Base-by-base conservation (phyloP, 345 rosid genomes). In the Gossypium raimondii region DNA sequence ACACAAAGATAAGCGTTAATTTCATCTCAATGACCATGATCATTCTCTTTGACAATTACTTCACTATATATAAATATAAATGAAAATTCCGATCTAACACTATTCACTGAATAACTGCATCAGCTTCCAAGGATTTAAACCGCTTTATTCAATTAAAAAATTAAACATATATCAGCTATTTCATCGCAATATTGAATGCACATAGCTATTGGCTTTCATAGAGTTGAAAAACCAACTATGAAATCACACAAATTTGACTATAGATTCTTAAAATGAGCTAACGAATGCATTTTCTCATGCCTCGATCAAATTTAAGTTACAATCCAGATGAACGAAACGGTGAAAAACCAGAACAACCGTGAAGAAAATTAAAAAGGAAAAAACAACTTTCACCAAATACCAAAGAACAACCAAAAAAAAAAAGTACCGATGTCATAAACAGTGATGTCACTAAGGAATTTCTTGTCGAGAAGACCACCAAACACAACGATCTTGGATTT, bases 381-480 rank as follows among this genome's bases (percentile, higher is more conserved):
- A 56, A 20, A 52, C 69, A 53, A n/a, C 64, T 48, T 29, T 45
- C 45, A n/a, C 9, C 11, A 14, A 51, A 52, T 17, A 53, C 9
- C 12, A n/a, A 25, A 72, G 38, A 63, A 22, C 20, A 25, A 61
- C 10, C 51, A 38, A 58, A 41, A 64, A 43, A 44, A 2, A 38
- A 29, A 75, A 56, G n/a, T 88, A 95, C 99, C 98, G 14, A 81
- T 83, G 80, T 93, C 98, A 75, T 88, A 93, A 38, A 95, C 97
- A 59, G 78, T 73, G 64, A 89, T 78, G 80, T 93, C 97, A 71
- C 79, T 82, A 59, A 91, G 90, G 75, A 95, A 95, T 74, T 79
- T 90, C 85, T 91, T 92, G 76, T 91, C 97, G 50, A 86, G 78
- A 60, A 95, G 88, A 44, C 99, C 98, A 29, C 99, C 99, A 22